phyloP scores from a whole-genome alignment of 345 rosid species.

The Luvunga scandens region DNA sequence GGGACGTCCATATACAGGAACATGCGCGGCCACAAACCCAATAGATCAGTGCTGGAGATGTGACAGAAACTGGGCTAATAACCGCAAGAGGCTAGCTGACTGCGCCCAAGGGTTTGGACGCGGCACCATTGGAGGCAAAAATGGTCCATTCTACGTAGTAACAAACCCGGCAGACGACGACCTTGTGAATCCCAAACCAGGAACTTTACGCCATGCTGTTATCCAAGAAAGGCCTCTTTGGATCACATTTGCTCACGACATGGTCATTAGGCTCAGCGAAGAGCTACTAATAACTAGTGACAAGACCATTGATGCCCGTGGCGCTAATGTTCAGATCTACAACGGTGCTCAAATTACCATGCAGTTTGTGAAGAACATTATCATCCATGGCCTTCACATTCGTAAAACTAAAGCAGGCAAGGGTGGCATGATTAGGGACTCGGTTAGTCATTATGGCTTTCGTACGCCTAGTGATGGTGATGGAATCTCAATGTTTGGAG shows the following conservation, averaged over 20 bases:
- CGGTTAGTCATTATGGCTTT: slow-evolving; percentile 19
- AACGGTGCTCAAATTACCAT: slow-evolving; percentile 25
- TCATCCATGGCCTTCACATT: slow-evolving; percentile 28
- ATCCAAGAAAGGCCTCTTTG: slow-evolving; percentile 26
- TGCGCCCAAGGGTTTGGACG: slow-evolving; percentile 30
- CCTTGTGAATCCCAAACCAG: slow-evolving; percentile 24
- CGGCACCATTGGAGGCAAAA: slow-evolving; percentile 18
- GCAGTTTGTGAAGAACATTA: slow-evolving; percentile 21
- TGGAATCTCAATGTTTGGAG: slow-evolving; percentile 40
- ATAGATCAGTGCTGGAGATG: slow-evolving; percentile 54
- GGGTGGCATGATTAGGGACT: slow-evolving; percentile 33
- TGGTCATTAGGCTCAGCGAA: slow-evolving; percentile 20
- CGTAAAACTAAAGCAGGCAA: slow-evolving; percentile 3
- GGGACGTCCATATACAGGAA: not conserved
- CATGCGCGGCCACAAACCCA: slow-evolving; percentile 38
- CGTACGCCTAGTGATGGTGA: slow-evolving; percentile 37
- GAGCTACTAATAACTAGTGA: slow-evolving; percentile 19
- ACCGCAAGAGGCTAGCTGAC: slow-evolving; percentile 29
- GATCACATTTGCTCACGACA: slow-evolving; percentile 25
- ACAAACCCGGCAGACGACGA: slow-evolving; percentile 18
- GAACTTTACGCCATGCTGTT: slow-evolving; percentile 27
- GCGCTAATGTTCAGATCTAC: slow-evolving; percentile 15
- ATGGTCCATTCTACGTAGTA: slow-evolving; percentile 19
- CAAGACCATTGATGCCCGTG: slow-evolving; percentile 33
- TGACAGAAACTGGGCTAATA: slow-evolving; percentile 27